These are phyloP conservation scores for Tuber magnatum DNA, from an alignment of 495 filamentous ascomycete species.

Conservation along the genomic window DNA sequence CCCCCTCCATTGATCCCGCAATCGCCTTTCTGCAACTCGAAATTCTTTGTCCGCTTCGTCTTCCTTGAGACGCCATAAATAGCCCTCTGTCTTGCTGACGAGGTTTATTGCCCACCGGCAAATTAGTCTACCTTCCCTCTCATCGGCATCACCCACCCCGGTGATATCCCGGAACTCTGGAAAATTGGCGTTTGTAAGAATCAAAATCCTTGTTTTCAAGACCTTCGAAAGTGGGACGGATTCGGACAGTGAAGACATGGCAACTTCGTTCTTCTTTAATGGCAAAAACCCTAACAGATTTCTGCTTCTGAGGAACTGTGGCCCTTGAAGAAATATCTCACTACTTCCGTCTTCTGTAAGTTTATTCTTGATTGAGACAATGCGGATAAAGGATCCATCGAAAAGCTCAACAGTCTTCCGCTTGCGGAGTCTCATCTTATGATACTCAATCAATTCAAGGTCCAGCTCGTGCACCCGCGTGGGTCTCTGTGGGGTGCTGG, in stretches of 20 bases:
- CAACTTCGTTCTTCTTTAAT: slow-evolving; percentile 37
- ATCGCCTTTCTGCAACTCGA: slow-evolving; percentile 22
- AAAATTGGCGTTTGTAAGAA: slow-evolving; percentile 38
- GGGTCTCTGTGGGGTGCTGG: neutral
- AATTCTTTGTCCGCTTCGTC: slow-evolving; percentile 36
- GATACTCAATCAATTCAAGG: slow-evolving; percentile 19
- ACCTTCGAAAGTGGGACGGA: slow-evolving; percentile 22
- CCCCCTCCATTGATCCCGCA: slow-evolving; percentile 32
- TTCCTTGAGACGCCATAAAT: slow-evolving; percentile 36
- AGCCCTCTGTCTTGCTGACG: slow-evolving; percentile 25
- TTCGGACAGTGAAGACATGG: slow-evolving; percentile 25
- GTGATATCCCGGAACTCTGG: slow-evolving; percentile 27
- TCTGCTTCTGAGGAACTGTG: slow-evolving; percentile 28
- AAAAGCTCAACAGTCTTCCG: slow-evolving; percentile 30
- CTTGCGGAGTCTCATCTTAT: slow-evolving; percentile 25
- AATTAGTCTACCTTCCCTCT: slow-evolving; percentile 30
- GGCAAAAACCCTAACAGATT: slow-evolving; percentile 29
- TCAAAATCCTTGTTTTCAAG: slow-evolving; percentile 26
- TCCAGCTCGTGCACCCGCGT: slow-evolving; percentile 12
- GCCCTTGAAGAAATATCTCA: slow-evolving; percentile 22
- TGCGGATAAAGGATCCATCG: slow-evolving; percentile 39
- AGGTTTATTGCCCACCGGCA: slow-evolving; percentile 33
- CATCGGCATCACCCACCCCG: slow-evolving; percentile 13
- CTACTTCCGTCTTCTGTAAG: slow-evolving; percentile 19
- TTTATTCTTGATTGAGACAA: slow-evolving; percentile 27